phyloP scores from a whole-genome alignment of 305 asterid species.

The Fraxinus platypoda region DNA sequence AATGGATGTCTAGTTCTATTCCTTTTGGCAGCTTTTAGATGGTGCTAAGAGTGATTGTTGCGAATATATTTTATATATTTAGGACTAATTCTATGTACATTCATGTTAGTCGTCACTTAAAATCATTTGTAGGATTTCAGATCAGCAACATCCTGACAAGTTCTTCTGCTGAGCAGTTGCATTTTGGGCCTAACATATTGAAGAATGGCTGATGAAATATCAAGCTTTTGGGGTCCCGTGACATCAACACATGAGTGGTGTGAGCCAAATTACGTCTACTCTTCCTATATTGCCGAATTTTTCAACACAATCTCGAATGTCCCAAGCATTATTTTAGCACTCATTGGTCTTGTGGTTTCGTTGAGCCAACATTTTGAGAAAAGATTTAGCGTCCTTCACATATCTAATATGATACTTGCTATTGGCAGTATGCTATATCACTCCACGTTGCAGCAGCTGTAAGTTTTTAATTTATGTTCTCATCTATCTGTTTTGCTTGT shows the following conservation, averaged over 20 bases:
- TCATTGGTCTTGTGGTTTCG: conserved; percentile 76
- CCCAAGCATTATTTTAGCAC: conserved; percentile 71
- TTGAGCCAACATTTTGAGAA: conserved; percentile 76
- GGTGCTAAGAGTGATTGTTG: conserved; percentile 4
- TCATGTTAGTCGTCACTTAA: background rate
- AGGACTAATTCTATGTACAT: background rate
- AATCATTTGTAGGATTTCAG: conserved; percentile 31
- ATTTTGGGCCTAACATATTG: conserved; percentile 24
- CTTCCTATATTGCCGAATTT: conserved; percentile 80
- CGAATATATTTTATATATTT: background rate
- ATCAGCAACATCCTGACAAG: conserved; percentile 6
- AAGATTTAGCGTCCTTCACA: conserved; percentile 82
- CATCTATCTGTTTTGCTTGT: conserved; percentile 13
- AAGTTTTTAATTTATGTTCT: conserved; percentile 34
- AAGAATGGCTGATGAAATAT: conserved; percentile 57
- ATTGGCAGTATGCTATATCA: conserved; percentile 85
- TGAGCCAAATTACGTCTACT: conserved; percentile 75
- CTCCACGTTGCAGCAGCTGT: conserved; percentile 73
- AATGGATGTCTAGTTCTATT: background rate
- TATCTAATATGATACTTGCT: conserved; percentile 80
- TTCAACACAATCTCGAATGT: conserved; percentile 78
- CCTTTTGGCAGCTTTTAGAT: background rate
- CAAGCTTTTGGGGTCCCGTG: conserved; percentile 95
- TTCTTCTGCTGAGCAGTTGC: conserved; percentile 4
- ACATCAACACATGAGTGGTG: conserved; percentile 93